Percentiles rank a stretch among this genome's conserved stretches.
Conservation (phyloP, 306 rosid species). For the Quercus robur region DNA sequence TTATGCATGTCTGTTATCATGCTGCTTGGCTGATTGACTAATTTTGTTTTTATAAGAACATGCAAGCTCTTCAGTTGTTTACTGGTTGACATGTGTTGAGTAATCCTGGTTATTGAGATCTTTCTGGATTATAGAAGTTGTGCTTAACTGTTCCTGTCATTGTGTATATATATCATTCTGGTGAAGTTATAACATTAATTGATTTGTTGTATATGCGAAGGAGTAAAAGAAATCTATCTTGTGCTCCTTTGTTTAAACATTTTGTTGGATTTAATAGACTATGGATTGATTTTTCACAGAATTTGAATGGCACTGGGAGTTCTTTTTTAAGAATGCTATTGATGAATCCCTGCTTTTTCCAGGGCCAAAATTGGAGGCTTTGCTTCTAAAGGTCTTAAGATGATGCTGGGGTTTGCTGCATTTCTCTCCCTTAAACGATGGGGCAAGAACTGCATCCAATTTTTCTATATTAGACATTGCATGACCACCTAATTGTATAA, state of each 20-base stretch:
- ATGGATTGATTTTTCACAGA: conserved; percentile 2
- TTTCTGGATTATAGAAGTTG: background rate
- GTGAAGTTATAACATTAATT: background rate
- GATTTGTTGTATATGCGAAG: background rate
- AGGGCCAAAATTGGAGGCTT: conserved; percentile 53
- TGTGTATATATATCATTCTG: background rate
- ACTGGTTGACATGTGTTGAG: background rate
- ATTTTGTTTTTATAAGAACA: background rate
- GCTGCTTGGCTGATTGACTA: background rate
- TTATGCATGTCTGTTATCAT: background rate
- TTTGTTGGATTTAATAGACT: background rate
- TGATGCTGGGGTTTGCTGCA: conserved; percentile 21
- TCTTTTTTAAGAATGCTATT: conserved; percentile 22
- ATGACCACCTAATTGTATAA: conserved; percentile 5
- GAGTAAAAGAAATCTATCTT: background rate
- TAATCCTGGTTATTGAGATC: background rate
- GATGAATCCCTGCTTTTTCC: conserved; percentile 38
- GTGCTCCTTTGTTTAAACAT: background rate
- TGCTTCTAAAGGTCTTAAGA: conserved; percentile 36
- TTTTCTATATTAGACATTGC: conserved; percentile 5
- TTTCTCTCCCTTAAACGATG: conserved; percentile 16
- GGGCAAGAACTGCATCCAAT: conserved; percentile 11
- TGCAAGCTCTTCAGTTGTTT: background rate
- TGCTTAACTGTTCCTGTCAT: background rate
- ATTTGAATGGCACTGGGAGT: conserved; percentile 10